These are phyloP conservation scores for rapeseed (Brassica napus) DNA, from an alignment of 345 rosid species.

Conservation along the genomic window Da-Ae NC_063436.1:17121001-17121500, in stretches of 20 bases:
- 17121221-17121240: conserved; percentile 87
- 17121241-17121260: conserved; percentile 93
- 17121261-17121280: conserved; percentile 73
- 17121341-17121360: conserved; percentile 93
- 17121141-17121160: conserved; percentile 55
- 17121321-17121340: conserved; percentile 95
- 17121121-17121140: conserved; percentile 26
- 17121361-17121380: conserved; percentile 50
- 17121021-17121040: conserved; percentile 27
- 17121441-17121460: conserved; percentile 75
- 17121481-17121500: conserved; percentile 87
- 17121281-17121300: conserved; percentile 84
- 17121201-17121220: conserved; percentile 81
- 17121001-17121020: neutral
- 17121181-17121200: conserved; percentile 80
- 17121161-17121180: conserved; percentile 67
- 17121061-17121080: conserved; percentile 22
- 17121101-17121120: conserved; percentile 22
- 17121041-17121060: conserved; percentile 30
- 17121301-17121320: conserved; percentile 79
- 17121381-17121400: conserved; percentile 35
- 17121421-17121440: conserved; percentile 50
- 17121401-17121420: conserved; percentile 32
- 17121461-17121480: conserved; percentile 91
- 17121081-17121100: conserved; percentile 15